Conservation (phyloP, 1,284 basidiomycete species). For the Rhizoctonia solani region DNA sequence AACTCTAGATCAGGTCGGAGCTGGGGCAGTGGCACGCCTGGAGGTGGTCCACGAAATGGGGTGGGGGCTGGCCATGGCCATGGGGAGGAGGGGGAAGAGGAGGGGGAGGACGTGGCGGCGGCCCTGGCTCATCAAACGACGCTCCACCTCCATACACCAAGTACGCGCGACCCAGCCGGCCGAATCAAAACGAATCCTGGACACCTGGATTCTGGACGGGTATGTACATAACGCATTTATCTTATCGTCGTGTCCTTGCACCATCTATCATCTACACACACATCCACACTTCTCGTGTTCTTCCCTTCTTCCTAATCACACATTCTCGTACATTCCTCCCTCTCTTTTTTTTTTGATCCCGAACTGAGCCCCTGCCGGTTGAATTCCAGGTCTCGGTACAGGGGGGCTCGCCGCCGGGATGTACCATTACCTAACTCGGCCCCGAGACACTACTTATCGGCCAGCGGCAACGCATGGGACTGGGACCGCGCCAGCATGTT, state of each 20-base stretch:
- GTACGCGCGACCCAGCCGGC: slow-evolving; percentile 26
- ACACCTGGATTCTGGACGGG: slow-evolving; percentile 51
- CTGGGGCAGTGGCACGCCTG: slow-evolving; percentile 41
- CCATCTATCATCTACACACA: neutral
- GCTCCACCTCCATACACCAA: slow-evolving; percentile 38
- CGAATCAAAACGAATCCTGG: slow-evolving; percentile 36
- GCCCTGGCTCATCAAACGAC: slow-evolving; percentile 45
- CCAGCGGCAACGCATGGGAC: neutral
- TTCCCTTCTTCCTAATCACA: neutral
- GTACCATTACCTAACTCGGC: slow-evolving; percentile 16
- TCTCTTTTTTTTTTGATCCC: neutral
- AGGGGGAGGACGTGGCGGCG: slow-evolving; percentile 48
- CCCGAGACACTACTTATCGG: neutral
- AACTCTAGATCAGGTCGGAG: slow-evolving; percentile 35
- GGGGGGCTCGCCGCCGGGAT: slow-evolving; percentile 46
- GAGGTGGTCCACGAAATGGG: too few species aligned
- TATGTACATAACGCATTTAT: neutral
- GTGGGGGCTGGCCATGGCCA: slow-evolving; percentile 24
- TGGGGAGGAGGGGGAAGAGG: neutral
- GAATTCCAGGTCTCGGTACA: slow-evolving; percentile 44
- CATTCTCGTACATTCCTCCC: neutral
- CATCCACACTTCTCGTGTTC: neutral
- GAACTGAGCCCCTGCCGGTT: neutral
- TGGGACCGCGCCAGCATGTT: slow-evolving; percentile 23
- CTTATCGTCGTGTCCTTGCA: neutral